Evolutionary conservation across 75 land plant genomes (phyloP).

Genomic region (Sequoiadendron giganteum): DNA sequence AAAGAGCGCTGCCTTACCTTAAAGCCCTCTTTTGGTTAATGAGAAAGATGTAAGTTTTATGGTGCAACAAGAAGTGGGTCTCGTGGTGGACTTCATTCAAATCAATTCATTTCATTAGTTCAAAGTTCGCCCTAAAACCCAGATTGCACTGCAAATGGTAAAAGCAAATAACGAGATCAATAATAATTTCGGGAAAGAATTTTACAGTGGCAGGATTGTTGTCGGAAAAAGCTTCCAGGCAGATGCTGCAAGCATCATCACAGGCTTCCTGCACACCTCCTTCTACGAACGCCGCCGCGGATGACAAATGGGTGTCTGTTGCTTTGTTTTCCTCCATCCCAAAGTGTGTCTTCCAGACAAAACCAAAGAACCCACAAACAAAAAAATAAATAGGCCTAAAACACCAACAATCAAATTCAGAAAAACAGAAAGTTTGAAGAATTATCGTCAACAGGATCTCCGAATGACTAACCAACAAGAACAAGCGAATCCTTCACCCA

Average conservation of each 20-base stretch:
- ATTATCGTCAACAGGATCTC: background rate
- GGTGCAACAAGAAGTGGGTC: background rate
- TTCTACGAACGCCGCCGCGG: slow-evolving; percentile 45
- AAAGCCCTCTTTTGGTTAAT: background rate
- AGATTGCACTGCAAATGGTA: background rate
- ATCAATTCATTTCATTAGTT: background rate
- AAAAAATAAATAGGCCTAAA: background rate
- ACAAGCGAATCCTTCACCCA: background rate
- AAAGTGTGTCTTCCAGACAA: background rate
- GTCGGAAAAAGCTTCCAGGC: slow-evolving; percentile 38
- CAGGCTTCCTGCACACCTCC: slow-evolving; percentile 44
- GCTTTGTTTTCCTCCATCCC: background rate
- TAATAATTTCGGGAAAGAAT: background rate
- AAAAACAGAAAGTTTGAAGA: background rate
- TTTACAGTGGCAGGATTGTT: slow-evolving; percentile 37
- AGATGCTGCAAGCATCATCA: slow-evolving; percentile 48
- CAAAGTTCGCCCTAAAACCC: background rate
- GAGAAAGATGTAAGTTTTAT: too few relatives aligned
- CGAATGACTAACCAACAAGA: background rate
- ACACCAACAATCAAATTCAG: background rate
- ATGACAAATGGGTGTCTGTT: slow-evolving; percentile 16
- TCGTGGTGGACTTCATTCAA: background rate
- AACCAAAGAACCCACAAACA: background rate
- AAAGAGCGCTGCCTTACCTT: background rate
- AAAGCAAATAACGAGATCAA: background rate